phyloP scores from a whole-genome alignment of 768 basidiomycete species.

The Agrocybe pediades region DNA sequence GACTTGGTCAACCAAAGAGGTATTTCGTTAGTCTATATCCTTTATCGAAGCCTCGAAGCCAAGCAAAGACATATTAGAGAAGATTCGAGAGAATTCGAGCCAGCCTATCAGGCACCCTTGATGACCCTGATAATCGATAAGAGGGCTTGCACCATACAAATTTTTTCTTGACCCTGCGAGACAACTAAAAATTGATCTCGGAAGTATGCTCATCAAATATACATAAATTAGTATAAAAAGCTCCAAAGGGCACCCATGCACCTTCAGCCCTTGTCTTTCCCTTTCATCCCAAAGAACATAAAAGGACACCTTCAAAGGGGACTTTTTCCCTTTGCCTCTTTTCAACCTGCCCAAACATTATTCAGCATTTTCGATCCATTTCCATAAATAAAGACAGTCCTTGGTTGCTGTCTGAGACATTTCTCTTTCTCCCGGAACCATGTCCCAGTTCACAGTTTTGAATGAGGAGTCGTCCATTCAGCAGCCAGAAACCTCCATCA shows the following conservation, averaged over 20 bases:
- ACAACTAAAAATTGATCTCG: neutral
- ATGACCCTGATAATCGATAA: slow-evolving; percentile 3
- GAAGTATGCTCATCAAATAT: too few species aligned
- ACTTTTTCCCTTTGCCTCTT: too few species aligned
- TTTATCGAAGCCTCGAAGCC: neutral
- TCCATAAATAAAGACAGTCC: neutral
- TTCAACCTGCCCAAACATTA: too few species aligned
- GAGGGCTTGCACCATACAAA: neutral
- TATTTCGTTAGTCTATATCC: neutral
- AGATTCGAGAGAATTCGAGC: too few species aligned
- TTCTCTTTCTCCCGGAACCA: neutral
- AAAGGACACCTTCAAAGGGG: neutral
- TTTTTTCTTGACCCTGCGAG: neutral
- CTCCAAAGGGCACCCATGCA: neutral
- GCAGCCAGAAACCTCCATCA: neutral
- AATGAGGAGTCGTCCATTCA: neutral
- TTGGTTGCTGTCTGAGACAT: neutral
- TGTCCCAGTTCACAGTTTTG: neutral
- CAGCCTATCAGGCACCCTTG: neutral
- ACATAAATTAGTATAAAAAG: too few species aligned
- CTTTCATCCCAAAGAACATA: neutral
- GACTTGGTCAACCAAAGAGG: too few species aligned
- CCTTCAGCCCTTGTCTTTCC: neutral
- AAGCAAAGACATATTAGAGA: too few species aligned
- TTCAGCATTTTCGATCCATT: too few species aligned